A percentile compares a stretch with the other conserved stretches of the same genome.
These are phyloP conservation scores for Fusarium coicis DNA, from an alignment of 2,329 filamentous ascomycete species.

Conservation along the genomic window DNA sequence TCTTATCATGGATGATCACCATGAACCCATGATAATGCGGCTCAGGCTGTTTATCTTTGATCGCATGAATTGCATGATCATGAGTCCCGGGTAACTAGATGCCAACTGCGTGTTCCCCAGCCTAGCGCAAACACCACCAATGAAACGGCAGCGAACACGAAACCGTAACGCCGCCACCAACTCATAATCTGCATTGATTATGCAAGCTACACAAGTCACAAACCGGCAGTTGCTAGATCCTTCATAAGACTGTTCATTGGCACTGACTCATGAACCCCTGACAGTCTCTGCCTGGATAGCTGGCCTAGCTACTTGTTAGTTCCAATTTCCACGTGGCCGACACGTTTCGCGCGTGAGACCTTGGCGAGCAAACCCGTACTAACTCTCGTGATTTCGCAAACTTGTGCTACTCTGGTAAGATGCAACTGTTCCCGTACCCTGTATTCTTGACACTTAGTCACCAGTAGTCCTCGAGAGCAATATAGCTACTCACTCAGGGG, in stretches of 20 bases:
- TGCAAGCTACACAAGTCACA: not conserved
- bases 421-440: too few species aligned
- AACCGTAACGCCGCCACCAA: not conserved
- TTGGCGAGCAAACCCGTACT: not conserved
- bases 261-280: slow-evolving; percentile 14
- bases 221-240: not conserved
- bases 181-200: not conserved
- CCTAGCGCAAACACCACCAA: not conserved
- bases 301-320: not conserved
- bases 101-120: too few species aligned
- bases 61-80: not conserved
- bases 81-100: not conserved
- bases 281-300: not conserved
- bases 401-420: not conserved
- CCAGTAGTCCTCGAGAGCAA: too few species aligned
- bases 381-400: not conserved
- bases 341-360: slow-evolving; percentile 3
- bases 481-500: not conserved
- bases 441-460: not conserved
- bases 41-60: not conserved
- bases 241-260: not conserved
- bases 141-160: not conserved
- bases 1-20: not conserved
- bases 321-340: slow-evolving; percentile 14
- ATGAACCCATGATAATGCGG: not conserved